Base-by-base conservation (phyloP, 2,329 filamentous ascomycete genomes). In the Cladosporium halotolerans region DNA sequence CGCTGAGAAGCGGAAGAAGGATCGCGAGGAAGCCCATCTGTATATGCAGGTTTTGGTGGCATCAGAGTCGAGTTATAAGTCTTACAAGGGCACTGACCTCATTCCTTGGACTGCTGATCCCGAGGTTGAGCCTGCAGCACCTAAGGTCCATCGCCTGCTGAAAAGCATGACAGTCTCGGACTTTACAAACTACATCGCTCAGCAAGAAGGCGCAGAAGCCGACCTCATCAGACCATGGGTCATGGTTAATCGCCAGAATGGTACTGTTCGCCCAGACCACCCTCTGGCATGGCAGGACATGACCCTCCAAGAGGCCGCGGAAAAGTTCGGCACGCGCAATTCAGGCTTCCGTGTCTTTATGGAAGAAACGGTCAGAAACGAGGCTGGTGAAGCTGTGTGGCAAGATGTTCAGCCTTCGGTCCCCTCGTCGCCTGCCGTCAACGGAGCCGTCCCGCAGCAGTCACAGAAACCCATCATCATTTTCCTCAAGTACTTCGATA, bases 211-310 rank as follows among this genome's bases (percentile, higher is more conserved):
- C 0, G 71, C 86, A 46, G 83, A 91, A 42, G 76, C 85, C 0
- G 82, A 83, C 53, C 80, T 82, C 57, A 73, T 97, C 19, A 83
- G 93, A 18, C 80, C 96, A 14, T 99, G 93, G 95, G 83, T 89
- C 52, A 96, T 99, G 91, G 93, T 99, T 1, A 97, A 96, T 67
- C 86, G 93, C 9, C 93, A 99, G 69, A 99, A 99, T 68, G 96
- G 96, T 71, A 99, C 93, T 0, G 86, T 89, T 36, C 83, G 93
- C 14, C 93, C 95, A 0, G 93, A 99, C 66, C 85, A 89, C 55
- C 88, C 90, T 0, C 83, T 99, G 45, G 81, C 82, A 67, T 90
- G 95, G 64, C 73, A 83, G 2, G 79, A 85, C 4, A 86, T 89
- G 68, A 91, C 70, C 3, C 65, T 76, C 2, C 72, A 77, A 58